Conservation (phyloP, 192 early-diverging fungal genomes). For the Rhizophagus sp. region DNA sequence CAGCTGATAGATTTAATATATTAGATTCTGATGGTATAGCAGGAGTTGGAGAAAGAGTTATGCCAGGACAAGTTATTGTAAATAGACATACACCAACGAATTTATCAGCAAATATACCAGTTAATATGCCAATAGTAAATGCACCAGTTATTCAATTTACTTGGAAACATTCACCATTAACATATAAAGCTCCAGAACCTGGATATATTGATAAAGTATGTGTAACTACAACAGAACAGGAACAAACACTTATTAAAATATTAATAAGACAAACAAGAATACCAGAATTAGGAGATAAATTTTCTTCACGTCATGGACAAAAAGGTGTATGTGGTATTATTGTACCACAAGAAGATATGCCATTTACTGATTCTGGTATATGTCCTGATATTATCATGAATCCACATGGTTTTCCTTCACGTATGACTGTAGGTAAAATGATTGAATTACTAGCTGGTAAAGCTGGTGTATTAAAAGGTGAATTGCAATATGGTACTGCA, state of each 20-base stretch:
- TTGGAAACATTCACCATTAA: constrained; percentile 64
- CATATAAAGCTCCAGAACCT: constrained; percentile 88
- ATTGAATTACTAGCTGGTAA: constrained; percentile 97
- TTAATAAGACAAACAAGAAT: constrained; percentile 89
- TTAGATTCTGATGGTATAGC: constrained; percentile 92
- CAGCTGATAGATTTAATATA: constrained; percentile 61
- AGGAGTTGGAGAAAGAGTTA: constrained; percentile 76
- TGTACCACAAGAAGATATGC: constrained; percentile 97
- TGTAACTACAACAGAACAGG: constrained; percentile 88
- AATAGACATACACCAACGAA: constrained; percentile 90
- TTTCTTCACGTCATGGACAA: constrained; percentile 96
- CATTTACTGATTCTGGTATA: constrained; percentile 88
- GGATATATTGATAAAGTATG: constrained; percentile 85
- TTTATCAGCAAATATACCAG: constrained; percentile 58
- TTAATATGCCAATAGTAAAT: constrained; percentile 35
- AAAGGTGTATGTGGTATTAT: constrained; percentile 98
- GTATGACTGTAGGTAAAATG: constrained; percentile 99
- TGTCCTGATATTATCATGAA: constrained; percentile 99
- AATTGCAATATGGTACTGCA: constrained; percentile 93
- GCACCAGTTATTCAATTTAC: constrained; percentile 6
- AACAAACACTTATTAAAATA: constrained; percentile 90
- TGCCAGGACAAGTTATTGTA: constrained; percentile 69
- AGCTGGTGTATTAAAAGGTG: constrained; percentile 88
- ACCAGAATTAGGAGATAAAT: constrained; percentile 98
- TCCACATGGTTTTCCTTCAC: constrained; percentile 97